Percentiles rank a stretch among this genome's conserved stretches.
These are phyloP conservation scores for Tolypocladium tropicale DNA, from an alignment of 2,329 filamentous ascomycete genomes.

Conservation along the genomic window DNA sequence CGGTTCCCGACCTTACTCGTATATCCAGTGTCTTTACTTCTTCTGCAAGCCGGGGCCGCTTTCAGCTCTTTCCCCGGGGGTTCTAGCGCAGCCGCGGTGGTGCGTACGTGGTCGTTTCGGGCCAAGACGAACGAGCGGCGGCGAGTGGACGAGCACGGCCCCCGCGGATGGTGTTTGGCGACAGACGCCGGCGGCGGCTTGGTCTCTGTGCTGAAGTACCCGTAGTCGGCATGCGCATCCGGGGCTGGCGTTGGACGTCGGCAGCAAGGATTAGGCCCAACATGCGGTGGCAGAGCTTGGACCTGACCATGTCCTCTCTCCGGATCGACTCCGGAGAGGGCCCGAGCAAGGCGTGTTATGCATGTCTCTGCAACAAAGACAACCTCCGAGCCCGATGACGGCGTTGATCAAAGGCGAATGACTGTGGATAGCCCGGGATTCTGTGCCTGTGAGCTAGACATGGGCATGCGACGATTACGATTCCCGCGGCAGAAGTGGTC, in stretches of 20 bases:
- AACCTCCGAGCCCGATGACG: not conserved
- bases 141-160: not conserved
- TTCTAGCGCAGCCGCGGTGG: too few species aligned
- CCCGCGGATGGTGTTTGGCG: not conserved
- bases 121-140: not conserved
- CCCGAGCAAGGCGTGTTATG: too few species aligned
- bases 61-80: too few species aligned
- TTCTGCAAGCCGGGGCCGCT: too few species aligned
- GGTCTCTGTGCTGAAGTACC: not conserved
- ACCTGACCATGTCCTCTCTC: too few species aligned
- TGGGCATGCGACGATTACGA: not conserved
- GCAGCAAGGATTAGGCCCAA: not conserved
- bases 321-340: too few species aligned
- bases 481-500: not conserved
- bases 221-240: not conserved
- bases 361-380: not conserved
- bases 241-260: too few species aligned
- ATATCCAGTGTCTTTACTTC: too few species aligned
- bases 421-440: not conserved
- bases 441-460: not conserved
- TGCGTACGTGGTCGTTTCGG: not conserved
- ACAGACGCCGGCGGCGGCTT: not conserved
- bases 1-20: too few species aligned
- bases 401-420: too few species aligned
- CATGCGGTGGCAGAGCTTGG: too few species aligned